phyloP scores from a whole-genome alignment of 2,329 filamentous ascomycete species.

The Penicillium sp. region DNA sequence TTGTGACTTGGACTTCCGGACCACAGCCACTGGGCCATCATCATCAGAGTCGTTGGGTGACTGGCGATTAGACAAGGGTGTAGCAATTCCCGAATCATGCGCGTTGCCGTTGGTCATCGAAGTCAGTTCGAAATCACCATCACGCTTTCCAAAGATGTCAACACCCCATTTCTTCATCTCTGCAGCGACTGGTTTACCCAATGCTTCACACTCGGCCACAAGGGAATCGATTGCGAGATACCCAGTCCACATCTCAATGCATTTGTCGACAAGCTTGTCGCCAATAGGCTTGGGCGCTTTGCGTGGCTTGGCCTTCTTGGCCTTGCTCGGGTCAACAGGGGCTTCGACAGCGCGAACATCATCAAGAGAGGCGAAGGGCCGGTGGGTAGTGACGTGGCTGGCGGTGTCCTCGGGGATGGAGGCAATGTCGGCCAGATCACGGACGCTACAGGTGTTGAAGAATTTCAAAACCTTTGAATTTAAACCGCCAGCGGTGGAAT shows the following conservation, averaged over 20 bases:
- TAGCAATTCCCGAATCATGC: slow-evolving; percentile 69
- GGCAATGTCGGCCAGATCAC: slow-evolving; percentile 80
- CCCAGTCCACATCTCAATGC: slow-evolving; percentile 71
- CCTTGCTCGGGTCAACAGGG: slow-evolving; percentile 39
- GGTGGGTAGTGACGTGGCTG: slow-evolving; percentile 67
- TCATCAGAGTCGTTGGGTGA: slow-evolving; percentile 36
- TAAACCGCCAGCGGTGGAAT: slow-evolving; percentile 45
- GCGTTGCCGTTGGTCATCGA: slow-evolving; percentile 50
- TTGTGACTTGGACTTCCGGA: slow-evolving; percentile 31
- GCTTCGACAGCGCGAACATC: slow-evolving; percentile 66
- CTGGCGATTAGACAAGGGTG: slow-evolving; percentile 51
- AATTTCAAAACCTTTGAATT: slow-evolving; percentile 69
- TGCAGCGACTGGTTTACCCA: slow-evolving; percentile 66
- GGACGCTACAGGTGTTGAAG: slow-evolving; percentile 75
- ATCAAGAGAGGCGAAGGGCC: slow-evolving; percentile 70
- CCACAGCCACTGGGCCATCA: slow-evolving; percentile 39
- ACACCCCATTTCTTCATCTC: slow-evolving; percentile 70
- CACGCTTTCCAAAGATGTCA: slow-evolving; percentile 62
- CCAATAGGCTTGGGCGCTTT: slow-evolving; percentile 60
- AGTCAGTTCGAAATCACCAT: slow-evolving; percentile 63
- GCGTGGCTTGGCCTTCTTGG: slow-evolving; percentile 52
- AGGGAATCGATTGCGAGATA: slow-evolving; percentile 83
- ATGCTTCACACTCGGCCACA: slow-evolving; percentile 71
- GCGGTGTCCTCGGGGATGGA: slow-evolving; percentile 71
- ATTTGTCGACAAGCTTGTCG: slow-evolving; percentile 66